phyloP scores from a whole-genome alignment of 139 green algal species.

The Closterium sp. region DNA sequence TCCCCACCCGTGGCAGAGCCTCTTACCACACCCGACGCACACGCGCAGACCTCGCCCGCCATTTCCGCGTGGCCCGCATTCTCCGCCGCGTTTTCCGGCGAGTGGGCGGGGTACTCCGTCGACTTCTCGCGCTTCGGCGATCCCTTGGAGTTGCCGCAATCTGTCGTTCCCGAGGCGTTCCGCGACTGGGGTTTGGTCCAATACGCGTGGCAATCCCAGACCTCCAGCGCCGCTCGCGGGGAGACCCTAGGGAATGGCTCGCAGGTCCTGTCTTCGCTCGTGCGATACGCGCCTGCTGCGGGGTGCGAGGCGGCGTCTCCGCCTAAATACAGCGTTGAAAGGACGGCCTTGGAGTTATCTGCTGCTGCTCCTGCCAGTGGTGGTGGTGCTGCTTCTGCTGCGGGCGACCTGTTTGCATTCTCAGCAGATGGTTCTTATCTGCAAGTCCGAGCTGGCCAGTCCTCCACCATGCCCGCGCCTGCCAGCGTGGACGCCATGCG shows the following conservation, averaged over 20 bases:
- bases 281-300: no score
- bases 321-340: no score
- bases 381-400: no score
- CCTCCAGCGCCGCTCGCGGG: no score
- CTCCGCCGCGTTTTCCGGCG: conserved; percentile 19
- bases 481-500: neutral
- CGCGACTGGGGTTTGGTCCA: conserved; percentile 39
- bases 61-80: conserved; percentile 4
- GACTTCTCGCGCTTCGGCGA: conserved; percentile 11
- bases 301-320: no score
- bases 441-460: neutral
- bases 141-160: conserved; percentile 38
- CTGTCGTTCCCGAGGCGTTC: conserved; percentile 43
- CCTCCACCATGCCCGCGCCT: neutral
- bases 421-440: neutral
- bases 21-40: no score
- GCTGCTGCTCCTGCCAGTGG: no score
- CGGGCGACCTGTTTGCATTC: no score
- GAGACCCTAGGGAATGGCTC: no score
- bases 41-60: neutral
- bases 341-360: no score
- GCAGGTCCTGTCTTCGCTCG: no score
- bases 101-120: conserved; percentile 48
- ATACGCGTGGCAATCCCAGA: conserved; percentile 45
- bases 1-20: no score